Evolutionary conservation across 2,329 filamentous ascomycete genomes (phyloP), one percentile per base, ranked within the genome.

Genomic region (Helminthosporium solani): DNA sequence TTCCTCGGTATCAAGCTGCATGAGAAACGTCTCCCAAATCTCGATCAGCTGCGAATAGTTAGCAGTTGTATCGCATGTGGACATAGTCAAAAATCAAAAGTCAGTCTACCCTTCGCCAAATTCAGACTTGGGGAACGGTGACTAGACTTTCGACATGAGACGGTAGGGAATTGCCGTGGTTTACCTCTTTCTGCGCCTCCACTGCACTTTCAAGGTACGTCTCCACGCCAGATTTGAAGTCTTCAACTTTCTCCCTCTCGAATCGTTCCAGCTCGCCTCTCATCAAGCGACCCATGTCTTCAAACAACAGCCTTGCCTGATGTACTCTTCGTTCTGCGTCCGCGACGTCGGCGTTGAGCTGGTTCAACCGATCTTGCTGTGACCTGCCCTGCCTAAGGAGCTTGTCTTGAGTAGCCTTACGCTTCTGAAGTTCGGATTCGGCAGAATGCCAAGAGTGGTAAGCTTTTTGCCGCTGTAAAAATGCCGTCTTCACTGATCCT

Each of bases 191-290:
- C 75, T 99, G 94, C 44, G 92, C 94, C 73, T 99, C 94, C 3
- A 99, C 90, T 3, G 94, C 90, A 63, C 94, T 91, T 76, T 99
- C 94, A 60, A 99, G 73, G 73, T 96, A 99, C 1, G 94, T 99
- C 75, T 99, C 94, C 2, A 99, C 91, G 0, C 91, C 92, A 52
- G 88, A 94, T 78, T 99, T 99, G 72, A 99, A 99, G 68, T 99
- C 94, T 68, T 99, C 94, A 2, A 99, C 94, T 77, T 99, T 99
- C 73, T 99, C 94, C 60, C 82, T 83, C 74, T 99, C 94, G 64
- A 99, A 99, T 15, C 91, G 81, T 62, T 97, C 94, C 56, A 99
- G 78, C 71, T 99, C 94, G 28, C 79, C 80, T 49, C 90, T 84
- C 90, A 99, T 94, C 64, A 96, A 75, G 11, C 90, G 81, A 12